Evolutionary conservation across 2,329 filamentous ascomycete genomes (phyloP).

Genomic region (Rhynchosporium agropyri): DNA sequence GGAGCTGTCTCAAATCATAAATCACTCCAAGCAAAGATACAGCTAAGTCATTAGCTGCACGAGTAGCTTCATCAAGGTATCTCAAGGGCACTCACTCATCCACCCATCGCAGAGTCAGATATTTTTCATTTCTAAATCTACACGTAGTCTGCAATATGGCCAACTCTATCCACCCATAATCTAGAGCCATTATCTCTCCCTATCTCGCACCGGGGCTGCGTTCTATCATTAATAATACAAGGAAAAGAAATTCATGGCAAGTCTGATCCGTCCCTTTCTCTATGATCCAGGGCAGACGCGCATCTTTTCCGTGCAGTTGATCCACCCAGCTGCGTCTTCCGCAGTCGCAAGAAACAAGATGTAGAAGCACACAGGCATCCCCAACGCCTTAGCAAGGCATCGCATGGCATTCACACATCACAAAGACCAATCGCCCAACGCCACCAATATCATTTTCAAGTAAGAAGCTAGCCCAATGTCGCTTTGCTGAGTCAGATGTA

Average conservation of each 20-base stretch:
- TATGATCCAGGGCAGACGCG: neutral
- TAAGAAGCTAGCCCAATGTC: neutral
- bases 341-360: no score
- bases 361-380: neutral
- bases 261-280: neutral
- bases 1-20: no score
- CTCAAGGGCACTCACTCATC: no score
- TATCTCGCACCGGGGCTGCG: neutral
- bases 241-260: neutral
- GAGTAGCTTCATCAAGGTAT: no score
- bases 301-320: neutral
- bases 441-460: neutral
- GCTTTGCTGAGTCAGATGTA: neutral
- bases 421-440: neutral
- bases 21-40: no score
- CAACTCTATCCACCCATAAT: neutral
- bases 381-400: neutral
- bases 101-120: no score
- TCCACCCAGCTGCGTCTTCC: constrained; percentile 3
- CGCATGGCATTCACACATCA: neutral
- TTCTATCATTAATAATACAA: constrained; percentile 10
- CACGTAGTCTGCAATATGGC: neutral
- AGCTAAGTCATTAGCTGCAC: no score
- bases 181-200: neutral
- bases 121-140: constrained; percentile 8